Percentiles rank a stretch among this genome's conserved stretches.
phyloP scores from a whole-genome alignment of 23 red algal species.

The Chondrus crispus region DNA sequence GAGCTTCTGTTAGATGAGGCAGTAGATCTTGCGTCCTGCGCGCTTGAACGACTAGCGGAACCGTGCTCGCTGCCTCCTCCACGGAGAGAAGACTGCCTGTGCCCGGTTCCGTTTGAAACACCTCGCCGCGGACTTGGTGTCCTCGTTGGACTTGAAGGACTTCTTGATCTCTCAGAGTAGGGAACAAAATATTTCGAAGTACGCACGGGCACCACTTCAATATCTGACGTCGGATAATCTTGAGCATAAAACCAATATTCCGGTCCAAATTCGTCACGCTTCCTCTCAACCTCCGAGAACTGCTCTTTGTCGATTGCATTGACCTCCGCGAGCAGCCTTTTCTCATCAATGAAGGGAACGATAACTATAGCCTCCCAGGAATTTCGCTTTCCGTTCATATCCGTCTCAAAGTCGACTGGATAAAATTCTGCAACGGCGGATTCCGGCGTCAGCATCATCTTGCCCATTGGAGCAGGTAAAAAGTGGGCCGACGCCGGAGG shows the following conservation, averaged over 20 bases:
- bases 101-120: too few species aligned
- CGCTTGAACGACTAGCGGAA: too few species aligned
- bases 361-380: conserved; percentile 93
- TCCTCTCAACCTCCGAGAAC: conserved; percentile 56
- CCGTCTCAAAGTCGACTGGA: conserved; percentile 78
- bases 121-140: too few species aligned
- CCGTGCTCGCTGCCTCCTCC: too few species aligned
- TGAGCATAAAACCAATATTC: conserved; percentile 60
- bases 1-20: too few species aligned
- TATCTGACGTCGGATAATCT: conserved; percentile 42
- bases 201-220: conserved; percentile 39
- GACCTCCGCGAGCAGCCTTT: conserved; percentile 66
- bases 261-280: conserved; percentile 46
- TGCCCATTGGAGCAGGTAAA: conserved; percentile 68
- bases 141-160: background rate
- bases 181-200: conserved; percentile 55
- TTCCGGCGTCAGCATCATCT: conserved; percentile 59
- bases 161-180: background rate
- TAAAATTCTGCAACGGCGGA: conserved; percentile 85
- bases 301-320: conserved; percentile 66
- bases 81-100: too few species aligned
- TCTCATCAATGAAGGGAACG: conserved; percentile 96
- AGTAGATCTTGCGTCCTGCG: too few species aligned
- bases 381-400: conserved; percentile 92
- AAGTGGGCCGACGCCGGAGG: conserved; percentile 81